Evolutionary conservation across 2,329 filamentous ascomycete species (phyloP), one percentile per base, ranked within the genome.

Genomic region (Cordyceps cicadae): DNA sequence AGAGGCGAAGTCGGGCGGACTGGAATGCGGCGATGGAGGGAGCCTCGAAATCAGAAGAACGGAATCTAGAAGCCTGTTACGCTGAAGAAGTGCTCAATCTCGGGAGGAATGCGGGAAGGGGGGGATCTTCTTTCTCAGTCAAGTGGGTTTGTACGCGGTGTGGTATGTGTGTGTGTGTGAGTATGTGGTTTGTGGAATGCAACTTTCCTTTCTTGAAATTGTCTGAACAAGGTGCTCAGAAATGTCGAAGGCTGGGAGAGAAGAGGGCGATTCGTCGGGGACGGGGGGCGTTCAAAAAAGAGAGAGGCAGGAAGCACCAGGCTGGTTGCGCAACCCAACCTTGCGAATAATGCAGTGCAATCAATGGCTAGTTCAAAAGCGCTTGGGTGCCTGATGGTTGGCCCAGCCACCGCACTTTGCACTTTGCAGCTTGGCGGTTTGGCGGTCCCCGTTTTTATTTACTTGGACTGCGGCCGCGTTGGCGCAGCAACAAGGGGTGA

Each of bases 381-480:
- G 5, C 37, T 15, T 21, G 58, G 59, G 52, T 61, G 59, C 59
- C 59, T 50, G 49, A 54, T 37, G 65, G 66, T 69, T 70, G 66
- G 69, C 67, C 69, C 69, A 71, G 69, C 69, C 69, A 70, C 69
- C 61, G 57, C 61, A 58, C 64, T 70, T 70, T 66, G 34, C 34
- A 14, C 8, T 24, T 4, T 24, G 24, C 24, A 24, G 24, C 24
- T 9, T 50, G 14, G 19, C 24, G n/a, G 17, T 43, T 48, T 17
- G n/a, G 15, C 41, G 26, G 46, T 29, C 24, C 49, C 48, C 3
- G 26, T 43, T 54, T 43, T 60, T 71, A 67, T 71, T 70, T 67
- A 70, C 68, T 65, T 60, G 32, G 61, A 24, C 19, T 24, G 24
- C 26, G 41, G 46, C 21, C 48, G 49, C 19, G 69, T 70, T 70